phyloP scores from a whole-genome alignment of 129 eudicot species.

The Saussurea involucrata region DNA sequence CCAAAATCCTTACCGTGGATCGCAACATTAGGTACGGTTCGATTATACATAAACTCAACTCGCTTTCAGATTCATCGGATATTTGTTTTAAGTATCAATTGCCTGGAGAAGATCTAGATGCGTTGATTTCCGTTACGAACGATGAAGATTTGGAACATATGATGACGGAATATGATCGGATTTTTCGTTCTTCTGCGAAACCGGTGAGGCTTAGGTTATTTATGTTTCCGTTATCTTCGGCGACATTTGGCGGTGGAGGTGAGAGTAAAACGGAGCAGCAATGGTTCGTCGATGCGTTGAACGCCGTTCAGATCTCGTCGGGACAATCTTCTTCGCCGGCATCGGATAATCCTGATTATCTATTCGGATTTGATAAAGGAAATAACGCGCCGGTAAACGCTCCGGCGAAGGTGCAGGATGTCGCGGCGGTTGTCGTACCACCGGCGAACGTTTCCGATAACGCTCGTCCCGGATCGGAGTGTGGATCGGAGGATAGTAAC shows the following conservation, averaged over 20 bases:
- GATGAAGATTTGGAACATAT: constrained; percentile 63
- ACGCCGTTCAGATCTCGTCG: constrained; percentile 45
- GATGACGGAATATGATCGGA: constrained; percentile 56
- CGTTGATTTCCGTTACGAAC: constrained; percentile 50
- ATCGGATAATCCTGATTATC: constrained; percentile 38
- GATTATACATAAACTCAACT: constrained; percentile 29
- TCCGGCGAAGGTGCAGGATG: constrained; percentile 17
- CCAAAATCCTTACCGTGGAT: constrained; percentile 57
- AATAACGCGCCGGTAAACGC: constrained; percentile 6
- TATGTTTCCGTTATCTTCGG: constrained; percentile 30
- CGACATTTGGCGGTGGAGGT: constrained; percentile 21
- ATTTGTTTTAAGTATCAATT: constrained; percentile 48
- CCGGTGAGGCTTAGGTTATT: constrained; percentile 52
- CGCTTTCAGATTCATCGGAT: constrained; percentile 18
- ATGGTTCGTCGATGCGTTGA: constrained; percentile 64
- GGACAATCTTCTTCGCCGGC: constrained; percentile 22
- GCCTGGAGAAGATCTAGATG: constrained; percentile 60
- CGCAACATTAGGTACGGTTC: constrained; percentile 33
- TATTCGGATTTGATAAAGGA: constrained; percentile 46
- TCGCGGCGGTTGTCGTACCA: constrained; percentile 16
- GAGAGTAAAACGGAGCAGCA: constrained; percentile 43
- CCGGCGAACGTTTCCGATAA: constrained; percentile 12
- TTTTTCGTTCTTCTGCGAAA: constrained; percentile 27
- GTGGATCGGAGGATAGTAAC: constrained; percentile 39
- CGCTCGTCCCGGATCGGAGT: constrained; percentile 29